Evolutionary conservation across 352 stramenopile genomes (phyloP), one percentile per base, ranked within the genome.

Genomic region (Phytophthora constricta): DNA sequence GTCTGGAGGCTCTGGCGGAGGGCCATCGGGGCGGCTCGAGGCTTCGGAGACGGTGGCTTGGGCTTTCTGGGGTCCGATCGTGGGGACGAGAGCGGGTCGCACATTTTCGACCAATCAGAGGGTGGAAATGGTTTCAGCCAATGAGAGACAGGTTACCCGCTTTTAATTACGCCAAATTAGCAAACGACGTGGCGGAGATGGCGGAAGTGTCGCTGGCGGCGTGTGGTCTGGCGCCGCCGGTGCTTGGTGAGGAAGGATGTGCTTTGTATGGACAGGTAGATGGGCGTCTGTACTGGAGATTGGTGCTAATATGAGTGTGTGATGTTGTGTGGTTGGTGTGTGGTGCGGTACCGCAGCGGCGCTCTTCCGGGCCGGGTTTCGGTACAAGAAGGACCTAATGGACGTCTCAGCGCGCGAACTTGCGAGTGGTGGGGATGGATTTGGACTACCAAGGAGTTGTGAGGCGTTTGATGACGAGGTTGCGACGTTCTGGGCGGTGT

Each of bases 291-390:
- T 42, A 50, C 7, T 60, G 37, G 3, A 19, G 39, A n/a, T 0
- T 68, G 28, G 0, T 53, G 22, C 27, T 74, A 11, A 66, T 5
- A 4, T n/a, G 52, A 3, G 23, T 1, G 11, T 39, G 14, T 37
- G 41, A 11, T n/a, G 3, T 10, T 26, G 1, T 39, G 4, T 54
- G 16, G 69, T 25, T 28, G 16, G 20, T 45, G 37, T 20, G 22
- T 26, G 7, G 7, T 75, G 1, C 26, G 20, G 14, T 27, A 27
- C 34, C 41, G 14, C n/a, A 93, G 85, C 66, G 20, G 70, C 76
- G 51, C 78, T 93, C 28, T 76, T 90, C 25, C 76, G 84, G 17
- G 77, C 81, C 4, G 85, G 85, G 2, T 90, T 93, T 39, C 78
- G 84, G 17, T 87, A 86, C 55, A 74, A 75, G 49, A 65, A 70